These are phyloP conservation scores for Colletotrichum camelliae DNA, from an alignment of 2,329 filamentous ascomycete species.

Conservation along the genomic window DNA sequence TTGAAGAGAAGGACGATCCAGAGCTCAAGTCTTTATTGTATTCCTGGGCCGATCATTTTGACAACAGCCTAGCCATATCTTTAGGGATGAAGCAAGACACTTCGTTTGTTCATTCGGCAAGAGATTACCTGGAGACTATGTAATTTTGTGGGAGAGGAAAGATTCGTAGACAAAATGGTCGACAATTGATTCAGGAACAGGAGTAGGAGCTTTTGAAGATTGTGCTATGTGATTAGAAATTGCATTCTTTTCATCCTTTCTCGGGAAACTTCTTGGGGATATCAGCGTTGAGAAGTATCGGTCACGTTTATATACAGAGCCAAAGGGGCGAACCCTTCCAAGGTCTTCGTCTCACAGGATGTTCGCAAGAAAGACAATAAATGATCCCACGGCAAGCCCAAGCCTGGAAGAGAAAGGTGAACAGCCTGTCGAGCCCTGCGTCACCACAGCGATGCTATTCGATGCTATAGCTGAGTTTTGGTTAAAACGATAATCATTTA, in stretches of 20 bases:
- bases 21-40: neutral
- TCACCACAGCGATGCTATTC: neutral
- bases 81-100: neutral
- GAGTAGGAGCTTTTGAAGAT: neutral
- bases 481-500: neutral
- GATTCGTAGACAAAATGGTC: accelerated
- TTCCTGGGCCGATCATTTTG: neutral
- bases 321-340: accelerated
- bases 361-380: neutral
- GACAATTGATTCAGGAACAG: neutral
- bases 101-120: neutral
- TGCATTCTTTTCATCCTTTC: neutral
- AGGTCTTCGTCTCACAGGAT: neutral
- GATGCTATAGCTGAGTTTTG: neutral
- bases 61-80: neutral
- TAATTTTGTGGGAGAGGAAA: neutral
- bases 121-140: neutral
- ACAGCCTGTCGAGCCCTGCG: neutral
- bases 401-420: neutral
- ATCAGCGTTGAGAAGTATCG: neutral
- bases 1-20: neutral
- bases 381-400: neutral
- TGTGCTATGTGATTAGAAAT: neutral
- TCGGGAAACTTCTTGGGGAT: accelerated
- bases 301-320: neutral